Percentiles rank a stretch among this genome's conserved stretches.
These are phyloP conservation scores for Termitomyces sp. DNA, from an alignment of 768 basidiomycete species.

Conservation along the genomic window DNA sequence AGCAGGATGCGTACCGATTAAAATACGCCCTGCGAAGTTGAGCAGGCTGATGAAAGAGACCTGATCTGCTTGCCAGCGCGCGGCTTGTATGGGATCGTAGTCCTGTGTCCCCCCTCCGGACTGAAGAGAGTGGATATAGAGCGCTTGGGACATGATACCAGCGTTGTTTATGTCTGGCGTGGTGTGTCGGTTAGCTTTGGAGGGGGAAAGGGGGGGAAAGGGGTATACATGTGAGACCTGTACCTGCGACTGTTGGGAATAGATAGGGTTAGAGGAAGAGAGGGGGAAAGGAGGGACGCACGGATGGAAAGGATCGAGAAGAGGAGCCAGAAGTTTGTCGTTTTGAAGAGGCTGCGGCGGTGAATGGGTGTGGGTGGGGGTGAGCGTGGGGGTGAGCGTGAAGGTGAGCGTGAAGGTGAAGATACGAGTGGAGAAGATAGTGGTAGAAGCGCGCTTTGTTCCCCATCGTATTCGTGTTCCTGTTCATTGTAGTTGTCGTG, in stretches of 20 bases:
- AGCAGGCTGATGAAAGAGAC: conserved; percentile 79
- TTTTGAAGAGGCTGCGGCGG: conserved; percentile 16
- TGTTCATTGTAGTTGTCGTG: background rate
- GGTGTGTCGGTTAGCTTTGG: background rate
- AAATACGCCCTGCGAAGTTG: conserved; percentile 75
- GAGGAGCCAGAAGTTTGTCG: conserved; percentile 23
- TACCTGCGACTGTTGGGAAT: conserved; percentile 52
- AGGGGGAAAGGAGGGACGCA: conserved; percentile 33
- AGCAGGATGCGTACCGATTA: conserved; percentile 48
- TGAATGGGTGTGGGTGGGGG: conserved; percentile 16
- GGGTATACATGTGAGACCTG: conserved; percentile 67
- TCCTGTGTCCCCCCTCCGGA: conserved; percentile 24
- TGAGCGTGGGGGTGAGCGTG: conserved; percentile 7
- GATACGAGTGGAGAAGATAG: background rate
- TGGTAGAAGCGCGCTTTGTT: conserved; percentile 3
- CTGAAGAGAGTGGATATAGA: conserved; percentile 47
- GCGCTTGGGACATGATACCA: conserved; percentile 64
- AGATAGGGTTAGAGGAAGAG: background rate
- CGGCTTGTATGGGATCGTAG: conserved; percentile 67
- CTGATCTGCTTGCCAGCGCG: conserved; percentile 77
- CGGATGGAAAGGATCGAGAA: conserved; percentile 50
- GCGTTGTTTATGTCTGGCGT: conserved; percentile 72
- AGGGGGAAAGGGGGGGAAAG: background rate
- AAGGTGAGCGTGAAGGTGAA: background rate
- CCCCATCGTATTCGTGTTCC: conserved; percentile 4